A percentile compares a stretch with the other conserved stretches of the same genome.
These are phyloP conservation scores for Amanita jacksonii DNA, from an alignment of 768 basidiomycete species.

Conservation along the genomic window DNA sequence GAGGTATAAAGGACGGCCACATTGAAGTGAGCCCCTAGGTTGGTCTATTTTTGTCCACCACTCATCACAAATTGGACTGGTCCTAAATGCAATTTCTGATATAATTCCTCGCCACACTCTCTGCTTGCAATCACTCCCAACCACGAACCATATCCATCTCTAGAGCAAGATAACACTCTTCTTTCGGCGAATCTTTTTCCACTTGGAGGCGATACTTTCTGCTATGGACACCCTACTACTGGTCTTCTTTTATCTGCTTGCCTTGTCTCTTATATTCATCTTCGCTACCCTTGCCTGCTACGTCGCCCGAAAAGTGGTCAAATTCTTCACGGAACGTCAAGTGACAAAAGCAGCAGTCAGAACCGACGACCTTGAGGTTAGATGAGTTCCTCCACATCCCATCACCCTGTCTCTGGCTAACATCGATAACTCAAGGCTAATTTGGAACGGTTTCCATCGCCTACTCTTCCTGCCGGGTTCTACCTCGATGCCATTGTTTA, in stretches of 20 bases:
- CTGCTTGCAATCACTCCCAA: too few species aligned
- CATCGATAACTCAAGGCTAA: neutral
- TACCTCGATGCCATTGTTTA: constrained; percentile 1
- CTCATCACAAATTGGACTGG: constrained; percentile 3
- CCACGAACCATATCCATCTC: too few species aligned
- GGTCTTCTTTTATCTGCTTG: neutral
- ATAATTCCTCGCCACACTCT: too few species aligned
- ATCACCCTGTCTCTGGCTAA: neutral
- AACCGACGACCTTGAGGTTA: neutral
- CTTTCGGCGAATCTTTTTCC: too few species aligned
- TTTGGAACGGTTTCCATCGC: neutral
- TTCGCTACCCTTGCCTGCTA: neutral
- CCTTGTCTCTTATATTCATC: neutral
- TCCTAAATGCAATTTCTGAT: too few species aligned
- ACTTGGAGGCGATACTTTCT: neutral
- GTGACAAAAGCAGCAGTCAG: neutral
- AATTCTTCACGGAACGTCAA: neutral
- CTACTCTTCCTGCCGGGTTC: neutral
- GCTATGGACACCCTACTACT: neutral
- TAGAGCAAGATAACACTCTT: too few species aligned
- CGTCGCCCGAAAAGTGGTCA: neutral
- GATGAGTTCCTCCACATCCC: too few species aligned
- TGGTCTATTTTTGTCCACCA: too few species aligned
- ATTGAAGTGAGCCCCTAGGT: too few species aligned
- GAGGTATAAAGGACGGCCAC: too few species aligned